These are phyloP conservation scores for Ustilago crameri DNA, from an alignment of 1,284 basidiomycete species.

Conservation along the genomic window DNA sequence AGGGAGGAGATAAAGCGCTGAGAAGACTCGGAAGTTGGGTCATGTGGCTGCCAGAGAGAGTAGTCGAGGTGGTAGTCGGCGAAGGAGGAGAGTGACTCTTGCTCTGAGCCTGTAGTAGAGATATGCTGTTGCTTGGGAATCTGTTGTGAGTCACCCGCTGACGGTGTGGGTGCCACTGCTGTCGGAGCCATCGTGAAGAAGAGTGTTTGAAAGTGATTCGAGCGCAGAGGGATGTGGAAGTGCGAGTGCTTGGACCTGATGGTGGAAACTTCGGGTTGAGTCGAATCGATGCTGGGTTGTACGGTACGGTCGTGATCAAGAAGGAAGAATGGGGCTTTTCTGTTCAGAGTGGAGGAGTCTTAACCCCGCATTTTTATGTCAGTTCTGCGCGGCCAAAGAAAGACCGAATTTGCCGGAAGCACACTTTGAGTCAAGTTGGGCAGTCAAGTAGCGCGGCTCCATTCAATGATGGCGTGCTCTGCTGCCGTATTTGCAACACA, in stretches of 20 bases:
- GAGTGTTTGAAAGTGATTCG: neutral
- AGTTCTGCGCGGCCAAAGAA: conserved; percentile 6
- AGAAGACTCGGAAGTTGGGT: conserved; percentile 13
- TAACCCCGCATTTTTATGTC: conserved; percentile 7
- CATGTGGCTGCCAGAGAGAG: conserved; percentile 21
- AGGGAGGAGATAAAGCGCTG: conserved; percentile 41
- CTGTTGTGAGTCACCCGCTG: neutral
- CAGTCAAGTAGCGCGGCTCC: conserved; percentile 21
- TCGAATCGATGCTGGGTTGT: too few species aligned
- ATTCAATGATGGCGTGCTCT: conserved; percentile 29
- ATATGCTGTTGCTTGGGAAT: neutral
- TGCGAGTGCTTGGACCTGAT: too few species aligned
- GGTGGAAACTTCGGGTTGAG: too few species aligned
- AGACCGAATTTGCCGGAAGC: too few species aligned
- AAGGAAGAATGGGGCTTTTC: too few species aligned
- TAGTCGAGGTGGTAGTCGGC: conserved; percentile 46
- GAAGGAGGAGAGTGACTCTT: conserved; percentile 33
- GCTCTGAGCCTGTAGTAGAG: conserved; percentile 2
- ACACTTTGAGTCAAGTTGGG: too few species aligned
- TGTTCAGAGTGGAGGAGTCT: too few species aligned
- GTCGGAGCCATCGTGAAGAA: conserved; percentile 30
- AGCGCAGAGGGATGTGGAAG: too few species aligned
- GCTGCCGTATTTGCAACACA: conserved; percentile 25
- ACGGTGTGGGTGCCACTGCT: neutral
- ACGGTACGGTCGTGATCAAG: too few species aligned